Evolutionary conservation across 2,329 filamentous ascomycete genomes (phyloP), one percentile per base, ranked within the genome.

Genomic region (Exophiala aquamarina): DNA sequence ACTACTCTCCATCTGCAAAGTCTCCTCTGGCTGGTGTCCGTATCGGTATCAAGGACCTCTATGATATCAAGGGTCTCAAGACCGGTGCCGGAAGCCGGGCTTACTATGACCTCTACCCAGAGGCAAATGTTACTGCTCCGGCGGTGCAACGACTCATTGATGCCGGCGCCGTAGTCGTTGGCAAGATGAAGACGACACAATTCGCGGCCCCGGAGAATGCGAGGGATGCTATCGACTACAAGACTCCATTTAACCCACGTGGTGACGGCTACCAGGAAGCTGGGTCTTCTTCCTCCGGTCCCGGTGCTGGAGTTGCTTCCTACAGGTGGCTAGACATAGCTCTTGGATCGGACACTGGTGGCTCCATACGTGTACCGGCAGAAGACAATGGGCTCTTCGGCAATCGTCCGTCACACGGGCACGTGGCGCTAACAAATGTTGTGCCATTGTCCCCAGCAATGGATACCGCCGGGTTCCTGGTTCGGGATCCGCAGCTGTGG

Each of bases 391-490:
- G 73, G 1, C 48, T 71, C 0, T 76, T 72, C 29, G 75, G 0
- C 72, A 73, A 50, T 63, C 63, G 73, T 0, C 73, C 73, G 0
- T 67, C 66, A 33, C 67, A 70, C 4, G 68, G 61, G 0, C 59
- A 72, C 3, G 68, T 75, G 3, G 55, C 54, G 0, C 60, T 76
- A 0, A 68, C 71, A n/a, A 55, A 66, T 2, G 71, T 70, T 3
- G 64, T 75, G 50, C 71, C 74, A 1, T 55, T 77, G 1, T 66
- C 65, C 0, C 61, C 68, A 0, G 59, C 62, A 0, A 63, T 75
- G 13, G 75, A 78, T 41, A 77, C 73, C 0, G 62, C 70, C 0
- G 74, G 72, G 0, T 67, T 76, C 41, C 57, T 75, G 14, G 58
- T 64, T 4, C 62, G 72, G 17, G 55, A 55, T 28, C 52, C 56